Conservation (phyloP, 2,329 filamentous ascomycete species). For the Daldinia sp. region DNA sequence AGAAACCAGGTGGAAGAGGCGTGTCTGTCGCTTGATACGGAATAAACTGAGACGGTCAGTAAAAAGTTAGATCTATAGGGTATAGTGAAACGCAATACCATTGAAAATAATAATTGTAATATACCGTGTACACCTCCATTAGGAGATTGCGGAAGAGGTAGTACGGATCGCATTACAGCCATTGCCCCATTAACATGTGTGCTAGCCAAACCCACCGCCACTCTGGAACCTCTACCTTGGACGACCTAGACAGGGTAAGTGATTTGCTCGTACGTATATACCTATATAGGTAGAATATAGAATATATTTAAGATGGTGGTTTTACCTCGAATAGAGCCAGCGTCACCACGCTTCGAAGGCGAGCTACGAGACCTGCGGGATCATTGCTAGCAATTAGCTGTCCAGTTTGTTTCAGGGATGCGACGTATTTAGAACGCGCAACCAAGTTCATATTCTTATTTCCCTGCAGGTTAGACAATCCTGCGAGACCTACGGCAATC, state of each 20-base stretch:
- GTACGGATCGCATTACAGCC: slow-evolving; percentile 61
- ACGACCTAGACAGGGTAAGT: slow-evolving; percentile 44
- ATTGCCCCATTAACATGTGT: slow-evolving; percentile 68
- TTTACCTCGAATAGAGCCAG: slow-evolving; percentile 69
- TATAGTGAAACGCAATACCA: slow-evolving; percentile 51
- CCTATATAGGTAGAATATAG: background rate
- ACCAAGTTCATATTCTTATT: slow-evolving; percentile 55
- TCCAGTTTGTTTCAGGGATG: slow-evolving; percentile 59
- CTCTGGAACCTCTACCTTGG: slow-evolving; percentile 56
- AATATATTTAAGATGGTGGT: too few species aligned
- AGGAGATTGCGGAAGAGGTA: slow-evolving; percentile 50
- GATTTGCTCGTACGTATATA: background rate
- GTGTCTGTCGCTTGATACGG: slow-evolving; percentile 53
- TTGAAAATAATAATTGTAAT: slow-evolving; percentile 63
- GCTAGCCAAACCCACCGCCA: slow-evolving; percentile 60
- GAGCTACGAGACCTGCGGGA: slow-evolving; percentile 51
- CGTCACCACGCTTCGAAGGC: slow-evolving; percentile 62
- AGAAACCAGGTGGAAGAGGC: slow-evolving; percentile 52
- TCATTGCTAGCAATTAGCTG: slow-evolving; percentile 49
- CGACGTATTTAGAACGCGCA: slow-evolving; percentile 62
- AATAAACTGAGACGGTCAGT: slow-evolving; percentile 51
- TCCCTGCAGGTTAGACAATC: slow-evolving; percentile 61
- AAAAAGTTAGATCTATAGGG: background rate
- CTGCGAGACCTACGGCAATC: slow-evolving; percentile 65
- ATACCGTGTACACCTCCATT: slow-evolving; percentile 60